Evolutionary conservation across 2,329 filamentous ascomycete genomes (phyloP).

Genomic region (Camillea tinctor): DNA sequence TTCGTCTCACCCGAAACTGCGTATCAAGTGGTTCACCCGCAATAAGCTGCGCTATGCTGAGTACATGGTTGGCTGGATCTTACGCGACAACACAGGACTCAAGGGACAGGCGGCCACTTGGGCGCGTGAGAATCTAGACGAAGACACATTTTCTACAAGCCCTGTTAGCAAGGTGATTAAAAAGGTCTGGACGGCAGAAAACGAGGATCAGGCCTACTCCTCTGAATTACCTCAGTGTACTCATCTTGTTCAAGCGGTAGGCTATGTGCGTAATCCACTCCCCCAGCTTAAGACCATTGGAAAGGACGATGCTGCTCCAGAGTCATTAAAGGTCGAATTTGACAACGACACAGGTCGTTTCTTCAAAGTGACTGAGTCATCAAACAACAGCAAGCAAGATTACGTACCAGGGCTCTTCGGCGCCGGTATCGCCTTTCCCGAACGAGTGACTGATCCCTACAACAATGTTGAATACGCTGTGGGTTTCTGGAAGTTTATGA

Average conservation of each 20-base stretch:
- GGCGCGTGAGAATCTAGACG: constrained; percentile 58
- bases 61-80: constrained; percentile 61
- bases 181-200: constrained; percentile 44
- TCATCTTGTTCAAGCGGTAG: constrained; percentile 58
- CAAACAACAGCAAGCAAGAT: constrained; percentile 28
- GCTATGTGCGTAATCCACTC: constrained; percentile 50
- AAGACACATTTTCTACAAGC: constrained; percentile 43
- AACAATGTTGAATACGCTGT: constrained; percentile 63
- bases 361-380: constrained; percentile 37
- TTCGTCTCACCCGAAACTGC: constrained; percentile 50
- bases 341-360: constrained; percentile 44
- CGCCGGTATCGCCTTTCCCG: constrained; percentile 63
- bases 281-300: constrained; percentile 39
- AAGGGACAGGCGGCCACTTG: constrained; percentile 61
- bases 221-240: constrained; percentile 48
- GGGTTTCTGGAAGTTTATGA: constrained; percentile 67
- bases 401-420: constrained; percentile 54
- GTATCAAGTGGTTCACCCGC: constrained; percentile 62
- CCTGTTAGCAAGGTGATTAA: constrained; percentile 45
- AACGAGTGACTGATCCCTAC: constrained; percentile 57
- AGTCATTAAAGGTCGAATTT: constrained; percentile 24
- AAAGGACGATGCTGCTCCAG: constrained; percentile 32
- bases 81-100: constrained; percentile 64
- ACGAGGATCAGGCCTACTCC: constrained; percentile 44
- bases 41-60: constrained; percentile 60